A percentile compares a stretch with the other conserved stretches of the same genome.
Conservation (phyloP, 163 green algal genomes). For the Chlamydomonas reinhardtii region DNA sequence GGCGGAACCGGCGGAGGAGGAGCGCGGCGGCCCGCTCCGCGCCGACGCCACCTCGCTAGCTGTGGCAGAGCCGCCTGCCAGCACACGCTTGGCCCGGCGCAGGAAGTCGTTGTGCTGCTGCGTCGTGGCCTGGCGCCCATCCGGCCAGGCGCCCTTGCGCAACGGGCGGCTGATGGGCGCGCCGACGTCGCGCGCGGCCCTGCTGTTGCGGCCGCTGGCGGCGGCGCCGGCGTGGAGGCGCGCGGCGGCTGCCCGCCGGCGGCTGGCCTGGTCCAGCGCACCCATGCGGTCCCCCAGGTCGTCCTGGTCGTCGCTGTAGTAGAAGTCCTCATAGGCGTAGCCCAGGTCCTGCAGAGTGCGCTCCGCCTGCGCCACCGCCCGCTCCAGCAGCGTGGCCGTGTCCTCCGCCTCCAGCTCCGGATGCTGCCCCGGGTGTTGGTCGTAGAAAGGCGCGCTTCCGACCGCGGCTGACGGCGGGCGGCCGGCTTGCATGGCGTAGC, state of each 20-base stretch:
- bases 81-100: slow-evolving; percentile 1
- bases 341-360: slow-evolving; percentile 19
- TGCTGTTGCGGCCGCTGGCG: too few species aligned
- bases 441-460: too few species aligned
- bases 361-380: slow-evolving; percentile 19
- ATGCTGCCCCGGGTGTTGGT: too few species aligned
- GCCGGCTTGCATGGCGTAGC: too few species aligned
- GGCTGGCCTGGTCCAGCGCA: not conserved
- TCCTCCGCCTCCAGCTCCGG: not conserved
- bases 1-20: too few species aligned
- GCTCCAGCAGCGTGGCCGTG: slow-evolving; percentile 14
- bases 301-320: slow-evolving; percentile 13
- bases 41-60: too few species aligned
- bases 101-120: slow-evolving; percentile 22
- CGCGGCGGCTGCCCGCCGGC: too few species aligned
- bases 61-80: not conserved
- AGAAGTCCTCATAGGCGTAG: slow-evolving; percentile 24
- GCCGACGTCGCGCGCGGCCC: too few species aligned
- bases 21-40: too few species aligned
- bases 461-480: too few species aligned
- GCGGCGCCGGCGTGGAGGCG: not conserved
- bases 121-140: not conserved
- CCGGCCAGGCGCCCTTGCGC: not conserved
- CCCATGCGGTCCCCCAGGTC: not conserved
- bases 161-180: not conserved